Base-by-base conservation (phyloP, 2,329 filamentous ascomycete species). In the Beauveria scarabaeidicola region DNA sequence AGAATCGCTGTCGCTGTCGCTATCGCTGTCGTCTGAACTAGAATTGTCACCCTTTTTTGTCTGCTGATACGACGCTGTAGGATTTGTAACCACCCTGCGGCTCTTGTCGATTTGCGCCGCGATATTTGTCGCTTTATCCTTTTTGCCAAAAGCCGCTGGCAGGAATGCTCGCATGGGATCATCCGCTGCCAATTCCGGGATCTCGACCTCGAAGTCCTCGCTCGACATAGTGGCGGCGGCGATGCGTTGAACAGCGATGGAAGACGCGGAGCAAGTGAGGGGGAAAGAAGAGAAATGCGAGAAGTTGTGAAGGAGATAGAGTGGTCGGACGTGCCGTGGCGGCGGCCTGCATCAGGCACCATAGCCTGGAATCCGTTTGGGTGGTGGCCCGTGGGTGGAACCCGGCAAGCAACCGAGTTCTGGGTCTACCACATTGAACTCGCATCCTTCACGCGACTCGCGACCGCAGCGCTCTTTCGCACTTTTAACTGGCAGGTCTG, bases 141-240 rank as follows among this genome's bases (percentile, higher is more conserved):
- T 88, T 72, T 93, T 96, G 56, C 93, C 93, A 70, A 97, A 97
- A 0, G 90, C 84, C 2, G 86, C 80, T 0, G 93, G 92, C 62
- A 97, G 76, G 69, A 91, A 95, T 54, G 84, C 81, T 68, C 86
- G 82, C 79, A 93, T 82, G 44, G 86, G 85, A 63, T 91, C 87
- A 69, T 90, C 83, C 21, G 75, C 76, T 38, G 80, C 78, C 62
- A 86, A 67, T 38, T 78, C 77, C 19, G 81, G 78, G 32, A 64
- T 68, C 66, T 86, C 82, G 46, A 87, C 75, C 63, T 82, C 77
- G 66, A 79, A 76, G 51, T 86, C 83, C 56, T 81, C 81, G 73
- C 83, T 81, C 67, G 79, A 82, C 83, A 86, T 86, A 52, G 62
- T 72, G 60, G 29, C 19, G 15, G 50, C 36, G 40, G 38, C 44